Evolutionary conservation across 2,329 filamentous ascomycete genomes (phyloP).

Genomic region (Sclerotiophoma versabilis): DNA sequence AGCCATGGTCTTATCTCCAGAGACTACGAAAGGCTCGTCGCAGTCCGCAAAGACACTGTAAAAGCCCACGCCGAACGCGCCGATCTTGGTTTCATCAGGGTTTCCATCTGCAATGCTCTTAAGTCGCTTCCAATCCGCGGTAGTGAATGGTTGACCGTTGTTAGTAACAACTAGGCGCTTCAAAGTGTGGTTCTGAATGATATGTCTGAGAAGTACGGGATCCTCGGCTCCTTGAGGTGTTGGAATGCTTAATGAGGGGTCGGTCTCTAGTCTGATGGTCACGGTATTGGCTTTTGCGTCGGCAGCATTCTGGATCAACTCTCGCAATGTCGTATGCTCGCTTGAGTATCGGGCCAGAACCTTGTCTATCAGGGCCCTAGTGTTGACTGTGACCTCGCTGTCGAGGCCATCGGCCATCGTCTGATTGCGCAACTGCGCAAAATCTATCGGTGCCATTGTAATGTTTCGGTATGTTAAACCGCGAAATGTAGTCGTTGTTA

Average conservation of each 20-base stretch:
- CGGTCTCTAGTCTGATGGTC: constrained; percentile 88
- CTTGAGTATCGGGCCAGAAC: constrained; percentile 95
- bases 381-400: constrained; percentile 97
- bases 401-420: constrained; percentile 91
- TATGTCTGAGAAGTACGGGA: constrained; percentile 80
- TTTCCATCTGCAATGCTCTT: constrained; percentile 99
- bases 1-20: constrained; percentile 90
- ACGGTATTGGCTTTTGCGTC: constrained; percentile 92
- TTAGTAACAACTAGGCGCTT: constrained; percentile 90
- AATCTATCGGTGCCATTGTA: constrained; percentile 56
- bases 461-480: neutral
- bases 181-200: constrained; percentile 83
- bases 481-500: neutral
- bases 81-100: constrained; percentile 98
- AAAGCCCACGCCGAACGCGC: constrained; percentile 97
- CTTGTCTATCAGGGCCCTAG: constrained; percentile 95
- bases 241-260: constrained; percentile 80
- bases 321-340: constrained; percentile 87
- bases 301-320: constrained; percentile 97
- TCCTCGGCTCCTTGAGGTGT: constrained; percentile 69
- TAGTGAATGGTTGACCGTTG: constrained; percentile 84
- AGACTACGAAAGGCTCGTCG: constrained; percentile 96
- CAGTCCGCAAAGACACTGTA: constrained; percentile 99
- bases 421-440: constrained; percentile 77
- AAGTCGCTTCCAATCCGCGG: constrained; percentile 89